A percentile compares a stretch with the other conserved stretches of the same genome.
These are phyloP conservation scores for Colletotrichum sp. DNA, from an alignment of 2,329 filamentous ascomycete genomes.

Conservation along the genomic window DNA sequence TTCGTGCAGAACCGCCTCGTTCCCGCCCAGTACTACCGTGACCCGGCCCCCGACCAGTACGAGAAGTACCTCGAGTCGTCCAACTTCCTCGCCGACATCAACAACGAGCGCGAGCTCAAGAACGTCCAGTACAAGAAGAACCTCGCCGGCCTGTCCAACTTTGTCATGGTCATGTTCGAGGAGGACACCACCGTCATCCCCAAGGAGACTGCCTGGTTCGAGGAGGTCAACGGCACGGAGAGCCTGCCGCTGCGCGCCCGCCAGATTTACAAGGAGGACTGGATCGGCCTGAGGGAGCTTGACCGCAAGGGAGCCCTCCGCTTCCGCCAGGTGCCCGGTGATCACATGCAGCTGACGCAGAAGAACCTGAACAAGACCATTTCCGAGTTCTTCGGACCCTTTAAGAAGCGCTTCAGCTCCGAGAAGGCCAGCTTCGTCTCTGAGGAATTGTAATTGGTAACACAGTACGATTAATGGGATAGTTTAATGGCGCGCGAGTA, in stretches of 20 bases:
- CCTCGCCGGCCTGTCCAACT: constrained; percentile 71
- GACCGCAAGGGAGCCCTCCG: constrained; percentile 80
- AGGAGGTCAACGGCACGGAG: constrained; percentile 78
- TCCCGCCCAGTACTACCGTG: constrained; percentile 93
- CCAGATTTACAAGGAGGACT: constrained; percentile 85
- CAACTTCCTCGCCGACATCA: constrained; percentile 93
- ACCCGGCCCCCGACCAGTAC: constrained; percentile 64
- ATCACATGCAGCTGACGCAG: constrained; percentile 82
- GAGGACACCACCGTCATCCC: constrained; percentile 87
- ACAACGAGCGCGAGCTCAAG: constrained; percentile 84
- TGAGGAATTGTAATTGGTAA: constrained; percentile 40
- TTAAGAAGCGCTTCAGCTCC: constrained; percentile 39
- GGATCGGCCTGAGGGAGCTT: constrained; percentile 82
- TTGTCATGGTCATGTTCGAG: constrained; percentile 90
- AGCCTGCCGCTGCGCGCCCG: constrained; percentile 72
- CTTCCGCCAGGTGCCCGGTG: constrained; percentile 75
- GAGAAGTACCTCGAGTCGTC: constrained; percentile 78
- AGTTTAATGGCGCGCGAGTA: not conserved
- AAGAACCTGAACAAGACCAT: constrained; percentile 71
- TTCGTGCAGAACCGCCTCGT: constrained; percentile 83
- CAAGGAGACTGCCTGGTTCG: constrained; percentile 91
- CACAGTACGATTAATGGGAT: not conserved
- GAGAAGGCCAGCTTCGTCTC: constrained; percentile 26
- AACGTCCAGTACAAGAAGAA: constrained; percentile 77
- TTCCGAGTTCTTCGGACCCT: constrained; percentile 66